Conservation (phyloP, 352 stramenopile genomes). For the Blastocystis sp. region DNA sequence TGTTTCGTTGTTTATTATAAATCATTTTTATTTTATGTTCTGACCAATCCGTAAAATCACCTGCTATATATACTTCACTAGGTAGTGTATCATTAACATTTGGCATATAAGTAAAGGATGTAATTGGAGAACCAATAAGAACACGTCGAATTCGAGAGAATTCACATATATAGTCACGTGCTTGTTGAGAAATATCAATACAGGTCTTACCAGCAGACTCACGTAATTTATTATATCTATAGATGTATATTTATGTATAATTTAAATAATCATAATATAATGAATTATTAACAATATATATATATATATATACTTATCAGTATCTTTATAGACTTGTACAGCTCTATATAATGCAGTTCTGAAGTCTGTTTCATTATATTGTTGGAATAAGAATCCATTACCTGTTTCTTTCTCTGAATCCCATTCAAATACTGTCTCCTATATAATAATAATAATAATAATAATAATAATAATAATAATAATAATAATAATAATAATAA, state of each 20-base stretch:
- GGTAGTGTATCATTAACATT: neutral
- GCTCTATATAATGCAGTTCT: slow-evolving; percentile 13
- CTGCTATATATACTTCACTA: slow-evolving; percentile 7
- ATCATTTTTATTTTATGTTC: slow-evolving; percentile 11
- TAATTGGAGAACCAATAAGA: slow-evolving; percentile 1
- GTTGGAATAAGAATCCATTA: slow-evolving; percentile 25
- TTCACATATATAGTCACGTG: slow-evolving; percentile 16
- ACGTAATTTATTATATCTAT: slow-evolving; percentile 11
- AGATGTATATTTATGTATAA: too few relatives aligned
- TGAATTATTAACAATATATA: too few relatives aligned
- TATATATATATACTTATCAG: neutral
- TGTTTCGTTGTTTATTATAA: too few relatives aligned
- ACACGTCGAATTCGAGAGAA: slow-evolving; percentile 15
- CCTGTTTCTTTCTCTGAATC: too few relatives aligned
- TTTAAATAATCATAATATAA: too few relatives aligned
- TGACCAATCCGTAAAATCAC: slow-evolving; percentile 30
- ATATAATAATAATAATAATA: neutral
- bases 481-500: neutral
- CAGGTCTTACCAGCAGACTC: slow-evolving; percentile 7
- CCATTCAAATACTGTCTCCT: slow-evolving; percentile 31
- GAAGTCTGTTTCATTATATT: slow-evolving; percentile 24
- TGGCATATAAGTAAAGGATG: slow-evolving; percentile 12
- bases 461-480: too few relatives aligned
- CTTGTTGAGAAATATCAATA: slow-evolving; percentile 18
- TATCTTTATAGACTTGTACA: slow-evolving; percentile 17